phyloP scores from a whole-genome alignment of 2,329 filamentous ascomycete genomes.

The Fusarium palustre region DNA sequence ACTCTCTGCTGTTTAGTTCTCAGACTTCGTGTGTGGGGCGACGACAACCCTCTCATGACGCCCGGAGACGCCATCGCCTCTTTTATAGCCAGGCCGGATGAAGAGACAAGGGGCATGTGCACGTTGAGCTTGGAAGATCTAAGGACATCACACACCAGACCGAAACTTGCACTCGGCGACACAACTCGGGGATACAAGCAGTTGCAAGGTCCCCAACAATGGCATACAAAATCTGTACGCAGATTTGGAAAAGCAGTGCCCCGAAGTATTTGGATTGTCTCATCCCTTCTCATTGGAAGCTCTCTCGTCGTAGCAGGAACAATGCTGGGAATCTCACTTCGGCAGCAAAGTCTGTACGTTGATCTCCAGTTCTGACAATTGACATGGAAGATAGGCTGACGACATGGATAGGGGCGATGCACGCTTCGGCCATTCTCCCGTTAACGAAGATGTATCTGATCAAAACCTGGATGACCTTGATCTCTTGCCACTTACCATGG shows the following conservation, averaged over 20 bases:
- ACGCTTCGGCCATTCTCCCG: slow-evolving; percentile 11
- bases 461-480: rapidly evolving
- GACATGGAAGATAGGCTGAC: background rate
- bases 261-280: slow-evolving; percentile 23
- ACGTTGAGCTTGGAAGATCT: slow-evolving; percentile 14
- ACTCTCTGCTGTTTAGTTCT: slow-evolving; percentile 18
- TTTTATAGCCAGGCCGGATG: slow-evolving; percentile 22
- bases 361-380: rapidly evolving
- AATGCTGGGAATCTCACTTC: slow-evolving; percentile 16
- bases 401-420: background rate
- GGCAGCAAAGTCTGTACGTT: slow-evolving; percentile 17
- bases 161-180: background rate
- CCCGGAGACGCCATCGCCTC: slow-evolving; percentile 37
- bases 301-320: slow-evolving; percentile 12
- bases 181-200: slow-evolving; percentile 1
- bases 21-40: slow-evolving; percentile 19
- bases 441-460: background rate
- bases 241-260: slow-evolving; percentile 25
- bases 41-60: slow-evolving; percentile 29
- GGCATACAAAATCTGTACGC: background rate
- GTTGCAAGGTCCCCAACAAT: slow-evolving; percentile 17
- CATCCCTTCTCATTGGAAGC: slow-evolving; percentile 20
- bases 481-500: slow-evolving; percentile 12
- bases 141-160: background rate
- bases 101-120: slow-evolving; percentile 35